A percentile compares a stretch with the other conserved stretches of the same genome.
These are phyloP conservation scores for Gynandropsis gynandra DNA, from an alignment of 345 rosid species.

Conservation along the genomic window DNA sequence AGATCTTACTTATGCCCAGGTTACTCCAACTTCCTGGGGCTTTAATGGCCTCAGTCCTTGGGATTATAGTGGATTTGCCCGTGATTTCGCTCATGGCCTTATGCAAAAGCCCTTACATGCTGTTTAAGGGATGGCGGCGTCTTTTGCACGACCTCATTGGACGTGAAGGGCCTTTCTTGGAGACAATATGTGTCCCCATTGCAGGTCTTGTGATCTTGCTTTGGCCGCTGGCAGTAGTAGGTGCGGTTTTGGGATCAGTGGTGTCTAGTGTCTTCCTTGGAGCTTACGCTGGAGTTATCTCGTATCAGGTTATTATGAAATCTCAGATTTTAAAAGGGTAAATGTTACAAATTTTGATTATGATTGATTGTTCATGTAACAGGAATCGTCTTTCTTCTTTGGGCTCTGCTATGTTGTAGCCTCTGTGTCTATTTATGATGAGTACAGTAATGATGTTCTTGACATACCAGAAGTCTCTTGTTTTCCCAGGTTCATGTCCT, in stretches of 20 bases:
- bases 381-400: conserved; percentile 79
- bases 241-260: conserved; percentile 74
- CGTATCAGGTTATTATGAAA: conserved; percentile 39
- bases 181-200: conserved; percentile 93
- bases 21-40: conserved; percentile 67
- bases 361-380: conserved; percentile 4
- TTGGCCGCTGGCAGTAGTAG: conserved; percentile 93
- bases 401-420: conserved; percentile 81
- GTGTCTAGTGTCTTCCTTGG: conserved; percentile 77
- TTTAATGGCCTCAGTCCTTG: conserved; percentile 50
- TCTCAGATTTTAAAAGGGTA: background rate
- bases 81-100: conserved; percentile 62
- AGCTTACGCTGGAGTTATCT: conserved; percentile 73
- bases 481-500: conserved; percentile 48
- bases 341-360: background rate
- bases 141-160: conserved; percentile 85
- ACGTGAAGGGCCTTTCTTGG: conserved; percentile 97
- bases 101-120: conserved; percentile 85
- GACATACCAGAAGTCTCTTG: conserved; percentile 94
- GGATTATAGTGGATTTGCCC: conserved; percentile 59
- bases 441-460: conserved; percentile 83
- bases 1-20: conserved; percentile 34
- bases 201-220: conserved; percentile 91
- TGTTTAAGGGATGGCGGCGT: conserved; percentile 93
- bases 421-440: conserved; percentile 77